phyloP scores from a whole-genome alignment of 192 early-diverging fungal species.

The Entophlyctis helioformis region DNA sequence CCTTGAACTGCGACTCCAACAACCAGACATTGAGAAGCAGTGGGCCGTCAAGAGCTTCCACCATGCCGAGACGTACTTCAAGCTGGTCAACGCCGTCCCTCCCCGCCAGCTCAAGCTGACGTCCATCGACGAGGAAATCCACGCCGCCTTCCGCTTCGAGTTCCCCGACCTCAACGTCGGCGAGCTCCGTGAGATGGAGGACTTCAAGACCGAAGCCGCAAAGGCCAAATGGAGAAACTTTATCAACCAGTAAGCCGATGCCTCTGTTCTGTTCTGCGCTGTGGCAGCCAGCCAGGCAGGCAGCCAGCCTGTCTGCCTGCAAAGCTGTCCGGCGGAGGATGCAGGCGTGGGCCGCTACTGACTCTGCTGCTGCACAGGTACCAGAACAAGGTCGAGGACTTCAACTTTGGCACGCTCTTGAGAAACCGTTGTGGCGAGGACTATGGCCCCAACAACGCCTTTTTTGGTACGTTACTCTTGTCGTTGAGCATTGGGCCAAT shows the following conservation, averaged over 20 bases:
- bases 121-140: slow-evolving; percentile 75
- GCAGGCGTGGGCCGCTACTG: too few species aligned
- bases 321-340: too few species aligned
- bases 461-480: slow-evolving; percentile 58
- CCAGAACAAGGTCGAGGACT: slow-evolving; percentile 77
- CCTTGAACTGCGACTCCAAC: too few species aligned
- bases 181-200: slow-evolving; percentile 51
- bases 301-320: too few species aligned
- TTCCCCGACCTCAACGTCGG: slow-evolving; percentile 70
- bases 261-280: too few species aligned
- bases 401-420: slow-evolving; percentile 87
- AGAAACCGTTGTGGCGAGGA: slow-evolving; percentile 62
- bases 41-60: slow-evolving; percentile 93
- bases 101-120: slow-evolving; percentile 70
- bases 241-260: slow-evolving; percentile 58
- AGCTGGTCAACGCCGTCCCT: slow-evolving; percentile 58
- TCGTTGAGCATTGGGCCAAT: slow-evolving; percentile 5
- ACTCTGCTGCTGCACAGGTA: slow-evolving; percentile 27
- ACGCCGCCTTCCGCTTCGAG: slow-evolving; percentile 56
- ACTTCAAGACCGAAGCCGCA: slow-evolving; percentile 68
- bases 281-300: too few species aligned
- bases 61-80: slow-evolving; percentile 91
- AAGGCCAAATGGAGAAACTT: slow-evolving; percentile 86
- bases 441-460: slow-evolving; percentile 77
- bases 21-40: slow-evolving; percentile 65